These are phyloP conservation scores for Sarocladium kiliense DNA, from an alignment of 2,329 filamentous ascomycete species.

Conservation along the genomic window DNA sequence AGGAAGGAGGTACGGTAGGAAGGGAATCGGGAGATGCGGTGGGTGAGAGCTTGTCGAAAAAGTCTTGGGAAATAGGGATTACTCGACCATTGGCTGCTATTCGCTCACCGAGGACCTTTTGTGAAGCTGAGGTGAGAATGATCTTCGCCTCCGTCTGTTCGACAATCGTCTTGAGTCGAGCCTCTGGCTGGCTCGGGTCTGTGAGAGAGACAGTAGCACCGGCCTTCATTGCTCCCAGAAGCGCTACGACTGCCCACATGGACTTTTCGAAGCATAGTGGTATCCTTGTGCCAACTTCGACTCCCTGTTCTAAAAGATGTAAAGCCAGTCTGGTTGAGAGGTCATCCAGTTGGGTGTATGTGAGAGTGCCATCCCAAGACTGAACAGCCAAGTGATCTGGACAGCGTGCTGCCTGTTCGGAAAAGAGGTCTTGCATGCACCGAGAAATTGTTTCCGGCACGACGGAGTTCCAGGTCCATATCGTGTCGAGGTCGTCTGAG, in stretches of 20 bases:
- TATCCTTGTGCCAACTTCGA: slow-evolving; percentile 34
- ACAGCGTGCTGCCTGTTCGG: slow-evolving; percentile 27
- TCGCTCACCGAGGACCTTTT: slow-evolving; percentile 29
- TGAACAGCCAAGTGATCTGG: slow-evolving; percentile 38
- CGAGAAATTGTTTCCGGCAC: slow-evolving; percentile 33
- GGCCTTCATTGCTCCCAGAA: slow-evolving; percentile 43
- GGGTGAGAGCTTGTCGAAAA: slow-evolving; percentile 16
- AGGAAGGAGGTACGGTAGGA: slow-evolving; percentile 34
- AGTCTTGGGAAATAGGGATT: slow-evolving; percentile 26
- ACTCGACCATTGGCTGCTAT: slow-evolving; percentile 30
- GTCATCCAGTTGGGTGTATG: slow-evolving; percentile 38
- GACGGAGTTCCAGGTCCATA: slow-evolving; percentile 41
- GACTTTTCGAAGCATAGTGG: slow-evolving; percentile 48
- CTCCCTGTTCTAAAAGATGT: slow-evolving; percentile 29
- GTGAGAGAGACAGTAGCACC: slow-evolving; percentile 42
- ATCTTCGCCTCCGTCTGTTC: slow-evolving; percentile 35
- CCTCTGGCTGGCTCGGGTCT: slow-evolving; percentile 41
- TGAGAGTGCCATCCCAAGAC: slow-evolving; percentile 45
- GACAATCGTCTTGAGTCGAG: slow-evolving; percentile 38
- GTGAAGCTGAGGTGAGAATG: slow-evolving; percentile 34
- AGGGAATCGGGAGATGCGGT: slow-evolving; percentile 13
- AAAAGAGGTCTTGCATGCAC: slow-evolving; percentile 44
- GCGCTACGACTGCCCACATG: slow-evolving; percentile 37
- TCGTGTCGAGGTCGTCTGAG: slow-evolving; percentile 32
- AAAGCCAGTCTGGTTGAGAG: slow-evolving; percentile 36